A percentile compares a stretch with the other conserved stretches of the same genome.
Evolutionary conservation across 2,329 filamentous ascomycete species (phyloP).

Genomic region (Rachicladosporium sp.): DNA sequence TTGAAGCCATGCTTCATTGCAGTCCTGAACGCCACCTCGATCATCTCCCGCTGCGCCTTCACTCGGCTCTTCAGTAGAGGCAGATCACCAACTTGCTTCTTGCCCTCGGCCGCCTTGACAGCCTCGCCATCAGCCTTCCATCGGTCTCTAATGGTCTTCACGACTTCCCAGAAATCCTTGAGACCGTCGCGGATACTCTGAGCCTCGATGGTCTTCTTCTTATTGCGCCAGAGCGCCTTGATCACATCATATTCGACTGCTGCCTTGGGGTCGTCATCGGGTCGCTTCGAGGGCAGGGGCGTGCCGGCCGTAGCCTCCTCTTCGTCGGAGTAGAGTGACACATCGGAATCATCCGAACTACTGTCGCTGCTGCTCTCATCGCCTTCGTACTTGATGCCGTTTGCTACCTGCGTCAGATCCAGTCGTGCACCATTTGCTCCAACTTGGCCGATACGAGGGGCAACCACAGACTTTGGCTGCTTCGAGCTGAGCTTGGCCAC

Average conservation of each 20-base stretch:
- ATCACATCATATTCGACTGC: slow-evolving; percentile 47
- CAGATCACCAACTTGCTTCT: slow-evolving; percentile 42
- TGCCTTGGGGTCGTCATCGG: slow-evolving; percentile 35
- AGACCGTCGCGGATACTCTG: slow-evolving; percentile 44
- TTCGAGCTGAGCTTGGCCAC: slow-evolving; percentile 19
- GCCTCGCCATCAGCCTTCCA: slow-evolving; percentile 48
- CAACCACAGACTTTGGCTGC: neutral
- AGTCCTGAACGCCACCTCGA: slow-evolving; percentile 39
- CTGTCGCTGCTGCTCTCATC: slow-evolving; percentile 36
- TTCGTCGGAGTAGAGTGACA: slow-evolving; percentile 39
- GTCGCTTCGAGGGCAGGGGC: slow-evolving; percentile 41
- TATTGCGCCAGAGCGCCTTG: slow-evolving; percentile 48
- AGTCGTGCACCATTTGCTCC: slow-evolving; percentile 1
- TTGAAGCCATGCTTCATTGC: slow-evolving; percentile 35
- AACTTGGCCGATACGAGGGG: slow-evolving; percentile 1
- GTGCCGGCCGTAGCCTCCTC: slow-evolving; percentile 34
- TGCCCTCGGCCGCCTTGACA: slow-evolving; percentile 45
- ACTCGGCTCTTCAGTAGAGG: slow-evolving; percentile 45
- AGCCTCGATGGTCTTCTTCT: slow-evolving; percentile 36
- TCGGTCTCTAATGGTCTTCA: slow-evolving; percentile 47
- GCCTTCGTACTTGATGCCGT: slow-evolving; percentile 19
- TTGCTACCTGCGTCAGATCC: neutral
- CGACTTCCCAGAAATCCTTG: slow-evolving; percentile 45
- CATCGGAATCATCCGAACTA: slow-evolving; percentile 31
- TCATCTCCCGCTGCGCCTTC: slow-evolving; percentile 43